Conservation (phyloP, 768 basidiomycete genomes). For the Ramaria rubella region DNA sequence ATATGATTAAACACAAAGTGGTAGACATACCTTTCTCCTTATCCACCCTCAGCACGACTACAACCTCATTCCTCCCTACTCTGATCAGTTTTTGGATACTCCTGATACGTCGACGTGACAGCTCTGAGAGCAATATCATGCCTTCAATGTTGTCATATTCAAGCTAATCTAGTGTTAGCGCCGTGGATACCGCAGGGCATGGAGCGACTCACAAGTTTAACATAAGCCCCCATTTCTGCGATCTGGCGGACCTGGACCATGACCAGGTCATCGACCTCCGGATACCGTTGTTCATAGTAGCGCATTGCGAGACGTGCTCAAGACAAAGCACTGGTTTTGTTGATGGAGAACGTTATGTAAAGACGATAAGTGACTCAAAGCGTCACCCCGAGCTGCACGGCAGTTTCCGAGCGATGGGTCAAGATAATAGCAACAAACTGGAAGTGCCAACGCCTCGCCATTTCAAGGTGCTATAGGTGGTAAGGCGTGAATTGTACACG, state of each 20-base stretch:
- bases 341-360: too few species aligned
- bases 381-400: too few species aligned
- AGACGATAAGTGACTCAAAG: too few species aligned
- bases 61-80: conserved; percentile 96
- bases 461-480: too few species aligned
- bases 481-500: too few species aligned
- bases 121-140: conserved; percentile 98
- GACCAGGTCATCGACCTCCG: conserved; percentile 95
- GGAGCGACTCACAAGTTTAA: conserved; percentile 80
- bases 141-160: conserved; percentile 99
- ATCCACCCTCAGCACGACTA: conserved; percentile 95
- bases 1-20: not conserved
- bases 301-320: too few species aligned
- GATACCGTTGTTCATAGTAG: conserved; percentile 90
- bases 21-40: conserved; percentile 84
- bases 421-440: too few species aligned
- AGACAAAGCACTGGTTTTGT: too few species aligned
- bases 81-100: conserved; percentile 98
- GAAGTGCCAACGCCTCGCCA: too few species aligned
- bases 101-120: conserved; percentile 91
- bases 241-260: conserved; percentile 99
- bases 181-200: not conserved
- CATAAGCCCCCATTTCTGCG: conserved; percentile 99
- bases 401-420: too few species aligned
- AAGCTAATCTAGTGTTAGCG: conserved; percentile 45